A percentile compares a stretch with the other conserved stretches of the same genome.
phyloP scores from a whole-genome alignment of 495 filamentous ascomycete species.

The Niebla homalea region DNA sequence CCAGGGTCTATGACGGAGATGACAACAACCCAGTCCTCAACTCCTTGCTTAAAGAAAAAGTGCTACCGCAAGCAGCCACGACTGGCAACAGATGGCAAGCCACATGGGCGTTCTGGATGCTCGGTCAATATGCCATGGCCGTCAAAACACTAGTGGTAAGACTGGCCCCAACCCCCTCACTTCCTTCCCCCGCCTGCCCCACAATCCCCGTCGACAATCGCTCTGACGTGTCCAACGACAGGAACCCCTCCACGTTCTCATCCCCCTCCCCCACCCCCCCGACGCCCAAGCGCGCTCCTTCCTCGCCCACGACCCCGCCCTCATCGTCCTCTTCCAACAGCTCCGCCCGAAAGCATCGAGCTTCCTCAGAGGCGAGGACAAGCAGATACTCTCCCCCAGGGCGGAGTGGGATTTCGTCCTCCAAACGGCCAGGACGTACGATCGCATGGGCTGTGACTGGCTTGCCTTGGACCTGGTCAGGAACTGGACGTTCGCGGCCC shows the following conservation, averaged over 20 bases:
- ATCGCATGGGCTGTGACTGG: conserved; percentile 93
- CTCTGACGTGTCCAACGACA: conserved; percentile 37
- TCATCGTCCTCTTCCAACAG: conserved; percentile 76
- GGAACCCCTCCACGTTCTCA: conserved; percentile 65
- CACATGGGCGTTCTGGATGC: conserved; percentile 93
- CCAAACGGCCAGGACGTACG: conserved; percentile 77
- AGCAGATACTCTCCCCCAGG: conserved; percentile 62
- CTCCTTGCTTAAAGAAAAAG: conserved; percentile 62
- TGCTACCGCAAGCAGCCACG: conserved; percentile 62
- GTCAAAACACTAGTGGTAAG: conserved; percentile 62
- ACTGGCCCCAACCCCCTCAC: conserved; percentile 55
- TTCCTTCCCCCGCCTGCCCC: conserved; percentile 35
- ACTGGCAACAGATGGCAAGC: conserved; percentile 89
- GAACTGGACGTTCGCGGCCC: conserved; percentile 74
- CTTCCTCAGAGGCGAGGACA: conserved; percentile 59
- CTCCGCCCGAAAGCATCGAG: conserved; percentile 58
- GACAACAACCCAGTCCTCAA: conserved; percentile 53
- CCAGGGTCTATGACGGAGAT: conserved; percentile 81
- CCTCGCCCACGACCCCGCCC: conserved; percentile 76
- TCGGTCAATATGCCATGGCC: conserved; percentile 69
- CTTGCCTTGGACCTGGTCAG: conserved; percentile 75
- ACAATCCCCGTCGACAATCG: conserved; percentile 63
- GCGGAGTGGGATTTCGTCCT: conserved; percentile 85
- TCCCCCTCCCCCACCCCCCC: conserved; percentile 39
- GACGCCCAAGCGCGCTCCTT: conserved; percentile 61